These are phyloP conservation scores for Starmera amethionina DNA, from an alignment of 805 yeast genomes.

Conservation along the genomic window DNA sequence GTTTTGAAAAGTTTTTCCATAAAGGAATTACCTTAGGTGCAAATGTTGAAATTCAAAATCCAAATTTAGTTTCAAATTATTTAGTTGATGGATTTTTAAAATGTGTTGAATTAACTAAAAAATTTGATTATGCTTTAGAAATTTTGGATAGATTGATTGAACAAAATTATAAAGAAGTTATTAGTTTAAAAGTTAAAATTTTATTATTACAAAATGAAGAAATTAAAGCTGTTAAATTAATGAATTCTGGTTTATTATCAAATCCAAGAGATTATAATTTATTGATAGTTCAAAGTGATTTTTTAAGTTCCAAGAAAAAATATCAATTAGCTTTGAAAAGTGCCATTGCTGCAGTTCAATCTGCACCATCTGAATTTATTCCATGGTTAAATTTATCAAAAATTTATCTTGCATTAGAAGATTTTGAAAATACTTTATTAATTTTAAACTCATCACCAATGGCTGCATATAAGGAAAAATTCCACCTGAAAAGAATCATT, in stretches of 20 bases:
- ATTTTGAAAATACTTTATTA: slow-evolving; percentile 62
- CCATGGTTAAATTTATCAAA: slow-evolving; percentile 65
- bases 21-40: slow-evolving; percentile 63
- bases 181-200: slow-evolving; percentile 44
- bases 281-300: slow-evolving; percentile 47
- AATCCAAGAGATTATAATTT: slow-evolving; percentile 48
- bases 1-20: slow-evolving; percentile 56
- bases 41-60: slow-evolving; percentile 56
- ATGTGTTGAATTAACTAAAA: slow-evolving; percentile 54
- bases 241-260: slow-evolving; percentile 38
- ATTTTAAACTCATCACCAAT: slow-evolving; percentile 76
- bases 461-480: slow-evolving; percentile 60
- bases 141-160: slow-evolving; percentile 41
- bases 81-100: slow-evolving; percentile 67
- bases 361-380: slow-evolving; percentile 65
- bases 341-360: slow-evolving; percentile 56
- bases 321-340: slow-evolving; percentile 47
- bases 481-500: slow-evolving; percentile 48
- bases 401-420: slow-evolving; percentile 51
- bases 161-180: slow-evolving; percentile 44
- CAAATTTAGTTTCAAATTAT: slow-evolving; percentile 55
- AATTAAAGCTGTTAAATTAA: slow-evolving; percentile 41
- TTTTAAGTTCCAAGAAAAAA: slow-evolving; percentile 41
- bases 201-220: slow-evolving; percentile 47
- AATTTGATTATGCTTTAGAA: slow-evolving; percentile 50